Base-by-base conservation (phyloP, 441 rosid species). In the Bocquillonia castaneifolia region DNA sequence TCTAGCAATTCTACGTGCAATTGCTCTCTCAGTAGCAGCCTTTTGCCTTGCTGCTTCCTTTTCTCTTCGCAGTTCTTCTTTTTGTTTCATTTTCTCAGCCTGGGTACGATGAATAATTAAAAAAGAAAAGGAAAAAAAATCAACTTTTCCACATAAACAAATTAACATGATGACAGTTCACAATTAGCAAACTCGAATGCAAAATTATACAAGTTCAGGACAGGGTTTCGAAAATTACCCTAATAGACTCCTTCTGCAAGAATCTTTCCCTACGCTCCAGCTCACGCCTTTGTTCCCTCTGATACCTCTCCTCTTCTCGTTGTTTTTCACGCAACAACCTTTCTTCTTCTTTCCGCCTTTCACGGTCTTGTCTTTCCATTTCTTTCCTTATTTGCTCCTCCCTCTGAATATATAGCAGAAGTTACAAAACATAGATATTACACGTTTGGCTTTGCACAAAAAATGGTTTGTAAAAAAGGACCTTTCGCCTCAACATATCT, bases 281-380 rank as follows among this genome's bases (percentile, higher is more conserved):
- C 80, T 91, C 98, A 76, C 91, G 88, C 86, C 85, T 86, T 74
- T 91, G 94, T 77, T 93, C 98, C 64, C 96, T 83, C 55, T 68
- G 79, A 67, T 73, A 86, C 78, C 94, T 90, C 87, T 93, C 99
- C 71, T 83, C 97, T 73, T 93, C 99, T 59, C 99, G 82, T 73
- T 91, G 97, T 82, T 82, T 91, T 77, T 93, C 97, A 59, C 97
- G 94, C 75, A 85, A 69, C 53, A 91, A 76, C 70, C 93, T 85
- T 77, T 93, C 98, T 79, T 93, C 97, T 78, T 89, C 98, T 79
- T 83, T 93, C 56, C 88, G 86, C 78, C 93, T 93, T 80, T 93
- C 96, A 76, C 98, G 96, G 69, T 93, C 91, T 57, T 76, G 91
- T 80, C 90, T 91, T 74, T 91, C 97, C 84, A 88, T 85, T 75